Evolutionary conservation across 2,329 filamentous ascomycete genomes (phyloP).

Genomic region (Sporothrix pallida): DNA sequence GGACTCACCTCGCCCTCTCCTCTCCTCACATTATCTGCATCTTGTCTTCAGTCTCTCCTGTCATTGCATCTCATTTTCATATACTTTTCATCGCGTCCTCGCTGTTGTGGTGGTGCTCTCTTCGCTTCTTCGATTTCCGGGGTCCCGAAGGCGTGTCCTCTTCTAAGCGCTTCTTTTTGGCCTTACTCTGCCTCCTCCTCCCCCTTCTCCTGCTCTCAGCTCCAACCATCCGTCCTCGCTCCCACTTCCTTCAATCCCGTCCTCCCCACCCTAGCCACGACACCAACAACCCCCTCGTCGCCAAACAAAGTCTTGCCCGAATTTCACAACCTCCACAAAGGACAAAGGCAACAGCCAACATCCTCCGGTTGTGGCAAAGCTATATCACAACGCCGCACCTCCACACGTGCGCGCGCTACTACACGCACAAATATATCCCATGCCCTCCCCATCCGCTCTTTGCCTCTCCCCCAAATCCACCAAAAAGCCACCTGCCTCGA

Average conservation of each 20-base stretch:
- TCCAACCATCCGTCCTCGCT: conserved; percentile 21
- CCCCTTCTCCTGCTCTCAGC: conserved; percentile 11
- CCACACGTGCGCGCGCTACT: conserved; percentile 4
- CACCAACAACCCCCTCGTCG: conserved; percentile 18
- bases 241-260: conserved; percentile 23
- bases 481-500: neutral
- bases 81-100: neutral
- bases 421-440: conserved; percentile 19
- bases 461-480: conserved; percentile 25
- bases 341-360: conserved; percentile 26
- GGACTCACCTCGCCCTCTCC: neutral
- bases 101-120: conserved; percentile 7
- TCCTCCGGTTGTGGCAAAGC: conserved; percentile 21
- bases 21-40: neutral
- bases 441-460: conserved; percentile 3
- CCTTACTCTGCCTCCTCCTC: neutral
- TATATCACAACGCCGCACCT: conserved; percentile 29
- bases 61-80: neutral
- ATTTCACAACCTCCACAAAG: conserved; percentile 33
- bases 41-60: neutral
- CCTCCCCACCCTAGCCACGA: conserved; percentile 38
- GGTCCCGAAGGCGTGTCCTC: conserved; percentile 12
- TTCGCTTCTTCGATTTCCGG: neutral
- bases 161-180: conserved; percentile 15
- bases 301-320: conserved; percentile 31